Percentiles rank a stretch among this genome's conserved stretches.
Evolutionary conservation across 805 yeast genomes (phyloP).

Genomic region (Schwanniomyces pseudopolymorphus): DNA sequence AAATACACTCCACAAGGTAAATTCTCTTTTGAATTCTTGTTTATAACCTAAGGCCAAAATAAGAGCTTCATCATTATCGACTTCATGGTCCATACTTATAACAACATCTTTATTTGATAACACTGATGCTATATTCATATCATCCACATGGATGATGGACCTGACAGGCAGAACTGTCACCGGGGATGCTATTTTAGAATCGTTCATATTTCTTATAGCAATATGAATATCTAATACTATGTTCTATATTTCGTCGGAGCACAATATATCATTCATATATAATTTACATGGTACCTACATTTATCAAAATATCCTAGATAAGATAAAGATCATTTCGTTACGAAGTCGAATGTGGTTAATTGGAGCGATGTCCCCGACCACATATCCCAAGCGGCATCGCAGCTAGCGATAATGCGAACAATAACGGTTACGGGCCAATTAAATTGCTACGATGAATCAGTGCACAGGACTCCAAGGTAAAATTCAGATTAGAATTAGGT

Average conservation of each 20-base stretch:
- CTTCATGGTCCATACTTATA: conserved; percentile 47
- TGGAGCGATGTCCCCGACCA: neutral
- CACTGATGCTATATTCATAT: conserved; percentile 33
- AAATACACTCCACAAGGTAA: conserved; percentile 56
- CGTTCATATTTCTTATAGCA: neutral
- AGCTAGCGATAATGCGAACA: neutral
- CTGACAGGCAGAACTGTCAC: conserved; percentile 16
- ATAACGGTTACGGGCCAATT: neutral
- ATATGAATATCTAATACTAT: neutral
- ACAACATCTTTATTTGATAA: conserved; percentile 38
- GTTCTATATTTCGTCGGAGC: too few species aligned
- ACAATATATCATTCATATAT: neutral
- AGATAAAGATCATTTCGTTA: neutral
- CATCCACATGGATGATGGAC: conserved; percentile 35
- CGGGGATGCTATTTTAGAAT: neutral
- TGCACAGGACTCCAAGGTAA: neutral
- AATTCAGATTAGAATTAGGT: neutral
- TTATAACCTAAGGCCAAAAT: conserved; percentile 61
- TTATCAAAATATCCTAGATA: neutral
- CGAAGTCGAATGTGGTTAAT: neutral
- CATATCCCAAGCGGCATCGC: neutral
- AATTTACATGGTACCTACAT: neutral
- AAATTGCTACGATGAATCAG: neutral
- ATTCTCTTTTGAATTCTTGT: conserved; percentile 61
- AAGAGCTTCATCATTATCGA: conserved; percentile 51